phyloP scores from a whole-genome alignment of 805 yeast species.

The Metschnikowia henanensis region DNA sequence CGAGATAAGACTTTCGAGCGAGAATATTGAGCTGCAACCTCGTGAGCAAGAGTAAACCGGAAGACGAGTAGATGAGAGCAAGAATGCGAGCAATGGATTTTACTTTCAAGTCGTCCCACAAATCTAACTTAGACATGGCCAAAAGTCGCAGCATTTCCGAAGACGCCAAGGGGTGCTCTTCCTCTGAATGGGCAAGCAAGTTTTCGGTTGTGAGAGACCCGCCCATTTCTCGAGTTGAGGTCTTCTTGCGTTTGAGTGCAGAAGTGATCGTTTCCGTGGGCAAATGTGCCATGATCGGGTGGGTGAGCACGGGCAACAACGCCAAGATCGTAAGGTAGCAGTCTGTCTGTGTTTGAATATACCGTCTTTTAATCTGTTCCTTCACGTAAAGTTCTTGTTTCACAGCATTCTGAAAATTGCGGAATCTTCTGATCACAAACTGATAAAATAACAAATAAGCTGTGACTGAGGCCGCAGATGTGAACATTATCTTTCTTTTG shows the following conservation, averaged over 20 bases:
- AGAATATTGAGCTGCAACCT: constrained; percentile 84
- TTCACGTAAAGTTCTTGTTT: constrained; percentile 42
- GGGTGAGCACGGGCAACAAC: constrained; percentile 71
- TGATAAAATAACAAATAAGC: constrained; percentile 38
- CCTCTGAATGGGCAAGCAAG: constrained; percentile 34
- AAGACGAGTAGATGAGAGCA: constrained; percentile 65
- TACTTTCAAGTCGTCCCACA: constrained; percentile 83
- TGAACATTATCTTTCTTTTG: constrained; percentile 34
- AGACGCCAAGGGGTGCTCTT: constrained; percentile 21
- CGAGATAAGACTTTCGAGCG: constrained; percentile 83
- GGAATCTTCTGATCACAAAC: constrained; percentile 37
- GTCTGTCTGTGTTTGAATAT: constrained; percentile 90
- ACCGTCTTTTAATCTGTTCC: constrained; percentile 69
- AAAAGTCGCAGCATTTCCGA: constrained; percentile 22
- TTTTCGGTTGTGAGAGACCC: constrained; percentile 47
- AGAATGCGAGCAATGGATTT: constrained; percentile 72
- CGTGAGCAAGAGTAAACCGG: constrained; percentile 73
- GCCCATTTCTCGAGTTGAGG: constrained; percentile 30
- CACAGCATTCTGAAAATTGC: constrained; percentile 40
- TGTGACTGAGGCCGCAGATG: constrained; percentile 36
- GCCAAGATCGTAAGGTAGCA: constrained; percentile 83
- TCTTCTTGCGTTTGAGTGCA: constrained; percentile 63
- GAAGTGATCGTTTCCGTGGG: constrained; percentile 75
- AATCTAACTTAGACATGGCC: constrained; percentile 42
- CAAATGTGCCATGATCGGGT: constrained; percentile 58